Evolutionary conservation across 257 asterid genomes (phyloP), one percentile per base, ranked within the genome.

Genomic region (Vinca minor): DNA sequence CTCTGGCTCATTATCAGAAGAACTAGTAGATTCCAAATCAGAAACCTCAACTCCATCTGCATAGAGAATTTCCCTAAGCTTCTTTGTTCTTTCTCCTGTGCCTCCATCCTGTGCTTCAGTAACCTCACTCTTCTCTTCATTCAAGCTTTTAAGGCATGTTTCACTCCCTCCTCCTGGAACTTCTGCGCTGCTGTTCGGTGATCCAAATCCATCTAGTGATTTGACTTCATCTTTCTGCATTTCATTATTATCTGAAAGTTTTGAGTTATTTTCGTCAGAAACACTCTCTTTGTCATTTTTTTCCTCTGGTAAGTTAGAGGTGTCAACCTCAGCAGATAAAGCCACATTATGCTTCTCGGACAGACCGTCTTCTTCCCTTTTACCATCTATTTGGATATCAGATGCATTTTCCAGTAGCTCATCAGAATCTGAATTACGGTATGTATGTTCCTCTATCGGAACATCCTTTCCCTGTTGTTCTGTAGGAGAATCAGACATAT

Each of bases 11-110:
- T 68, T 75, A 42, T 72, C 76, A 64, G 56, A 38, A 14, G 83
- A 70, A 32, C 58, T 69, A 64, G 70, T 36, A 63, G 62, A 62
- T 65, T 82, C 95, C 79, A 76, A 73, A 48, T 50, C 82, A 47
- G 88, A 82, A 31, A 71, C 78, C 76, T 82, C 95, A 34, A 81
- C 78, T 61, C 93, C 97, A 80, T 87, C 90, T 75, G 77, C 83
- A 17, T 59, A 10, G 59, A 63, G 71, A 66, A 39, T 73, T 70
- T 75, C 83, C 15, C 63, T 80, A 20, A 64, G 62, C 57, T 54
- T 77, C 71, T 66, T 80, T 32, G 65, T 50, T 49, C 73, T 62
- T 62, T 36, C 65, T 15, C 50, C 60, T 45, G 78, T 48, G 59
- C 66, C 67, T 58, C 35, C 71, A 48, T 46, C 63, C 57, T 69